Evolutionary conservation across 1,139 yeast genomes (phyloP), one percentile per base, ranked within the genome.

Genomic region (Candida smagusa): DNA sequence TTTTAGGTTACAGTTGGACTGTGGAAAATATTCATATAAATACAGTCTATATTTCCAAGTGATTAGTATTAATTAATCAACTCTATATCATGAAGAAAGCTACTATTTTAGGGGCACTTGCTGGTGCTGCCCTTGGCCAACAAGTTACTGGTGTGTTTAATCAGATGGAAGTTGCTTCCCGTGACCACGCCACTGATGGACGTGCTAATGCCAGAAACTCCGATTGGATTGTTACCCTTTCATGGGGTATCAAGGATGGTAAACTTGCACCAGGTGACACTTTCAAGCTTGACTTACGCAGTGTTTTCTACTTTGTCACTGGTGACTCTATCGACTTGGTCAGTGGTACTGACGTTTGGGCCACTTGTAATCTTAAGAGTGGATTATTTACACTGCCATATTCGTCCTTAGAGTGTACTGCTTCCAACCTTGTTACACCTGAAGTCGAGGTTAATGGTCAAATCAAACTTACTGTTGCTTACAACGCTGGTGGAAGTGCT

Each of bases 371-470:
- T 1, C 45, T 56, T 29, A 39, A 23, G 27, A 36, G 47, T 12
- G 69, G 68, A 16, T 63, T 58, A 28, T 28, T 50, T 11, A 33
- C 56, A 21, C 52, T 55, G 11, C 41, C 57, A 9, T 56, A 45
- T 38, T 58, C 66, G 7, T 33, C 44, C 31, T 34, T 64, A 6
- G 38, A 41, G 3, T 64, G 70, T 60, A 50, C 52, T 1, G 61
- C 52, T 4, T 29, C 54, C 2, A 23, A 32, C 19, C 35, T 34
- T 3, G 50, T 61, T 3, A 33, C 12, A 7, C 7, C 22, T 12
- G 7, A 16, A 22, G 34, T 23, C 35, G 29, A 37, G 2, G 37
- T 32, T 9, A 26, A 4, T 19, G 67, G 68, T 24, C 35, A 50
- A 7, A 44, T 59, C n/a, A 31, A 40, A 2, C 45, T 62, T 30